Conservation (phyloP, 306 rosid species). For the Dalbergia cochinchinensis region DNA sequence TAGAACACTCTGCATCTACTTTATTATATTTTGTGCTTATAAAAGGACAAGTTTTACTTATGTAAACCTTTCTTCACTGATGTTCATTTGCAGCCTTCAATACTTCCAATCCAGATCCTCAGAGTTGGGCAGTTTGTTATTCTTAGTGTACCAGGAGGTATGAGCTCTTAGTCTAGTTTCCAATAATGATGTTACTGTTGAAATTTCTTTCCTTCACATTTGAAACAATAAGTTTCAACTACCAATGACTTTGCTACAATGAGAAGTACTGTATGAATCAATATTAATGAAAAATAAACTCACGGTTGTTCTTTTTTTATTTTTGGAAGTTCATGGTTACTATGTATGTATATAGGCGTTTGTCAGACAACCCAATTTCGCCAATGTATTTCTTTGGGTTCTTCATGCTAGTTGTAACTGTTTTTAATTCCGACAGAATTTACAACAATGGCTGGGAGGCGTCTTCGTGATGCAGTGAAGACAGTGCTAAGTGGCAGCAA, state of each 20-base stretch:
- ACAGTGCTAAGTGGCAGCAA: conserved; percentile 60
- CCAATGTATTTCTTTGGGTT: conserved; percentile 36
- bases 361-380: not conserved
- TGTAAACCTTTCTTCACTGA: conserved; percentile 11
- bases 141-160: conserved; percentile 98
- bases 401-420: conserved; percentile 39
- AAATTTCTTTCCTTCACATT: conserved; percentile 30
- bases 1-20: conserved; percentile 18
- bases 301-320: not conserved
- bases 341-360: not conserved
- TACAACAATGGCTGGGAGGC: conserved; percentile 99
- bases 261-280: conserved; percentile 33
- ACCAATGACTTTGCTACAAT: conserved; percentile 20
- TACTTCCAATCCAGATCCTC: conserved; percentile 96
- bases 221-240: conserved; percentile 19
- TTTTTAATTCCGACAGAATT: conserved; percentile 66
- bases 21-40: conserved; percentile 22
- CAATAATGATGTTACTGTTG: not conserved
- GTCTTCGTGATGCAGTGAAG: conserved; percentile 94
- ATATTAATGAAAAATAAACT: not conserved
- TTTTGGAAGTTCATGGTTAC: conserved; percentile 7
- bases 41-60: conserved; percentile 33
- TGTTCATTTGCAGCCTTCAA: conserved; percentile 75
- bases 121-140: conserved; percentile 84
- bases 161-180: conserved; percentile 30